These are phyloP conservation scores for Acanthamoeba sp. DNA, from an alignment of 208 protist species.

Conservation along the genomic window DNA sequence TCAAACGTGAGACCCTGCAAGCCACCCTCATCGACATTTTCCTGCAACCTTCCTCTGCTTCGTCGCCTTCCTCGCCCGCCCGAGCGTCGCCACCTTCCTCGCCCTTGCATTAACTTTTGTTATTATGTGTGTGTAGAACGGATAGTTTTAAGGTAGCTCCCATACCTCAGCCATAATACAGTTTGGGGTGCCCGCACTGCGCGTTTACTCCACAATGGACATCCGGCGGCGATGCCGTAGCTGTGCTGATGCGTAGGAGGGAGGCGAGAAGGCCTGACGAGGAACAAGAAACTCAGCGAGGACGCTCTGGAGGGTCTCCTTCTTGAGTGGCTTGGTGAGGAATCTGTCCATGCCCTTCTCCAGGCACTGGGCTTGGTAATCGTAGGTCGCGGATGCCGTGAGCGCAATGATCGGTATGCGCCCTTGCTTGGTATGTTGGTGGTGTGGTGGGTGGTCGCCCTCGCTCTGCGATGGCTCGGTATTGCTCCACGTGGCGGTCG, in stretches of 20 bases:
- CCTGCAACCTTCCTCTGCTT: background rate
- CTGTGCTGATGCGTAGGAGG: no score
- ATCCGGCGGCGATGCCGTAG: no score
- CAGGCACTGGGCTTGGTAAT: slow-evolving; percentile 28
- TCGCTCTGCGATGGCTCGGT: background rate
- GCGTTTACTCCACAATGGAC: no score
- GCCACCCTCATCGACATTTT: background rate
- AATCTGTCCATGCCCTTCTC: slow-evolving; percentile 43
- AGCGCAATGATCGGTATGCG: background rate
- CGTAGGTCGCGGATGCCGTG: background rate
- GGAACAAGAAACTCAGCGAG: no score
- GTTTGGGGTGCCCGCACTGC: no score
- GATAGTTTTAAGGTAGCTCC: no score
- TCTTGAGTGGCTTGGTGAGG: slow-evolving; percentile 30
- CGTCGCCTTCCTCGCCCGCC: background rate
- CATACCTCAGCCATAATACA: no score
- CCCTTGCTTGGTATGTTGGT: no score
- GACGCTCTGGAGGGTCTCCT: background rate
- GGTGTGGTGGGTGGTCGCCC: background rate
- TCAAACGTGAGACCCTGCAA: background rate
- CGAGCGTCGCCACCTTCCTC: background rate
- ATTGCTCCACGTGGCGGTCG: no score
- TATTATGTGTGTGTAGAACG: no score
- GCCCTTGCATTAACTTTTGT: no score
- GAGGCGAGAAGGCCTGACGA: no score